Evolutionary conservation across 2,329 filamentous ascomycete species (phyloP), one percentile per base, ranked within the genome.

Genomic region (Zopfia rhizophila): DNA sequence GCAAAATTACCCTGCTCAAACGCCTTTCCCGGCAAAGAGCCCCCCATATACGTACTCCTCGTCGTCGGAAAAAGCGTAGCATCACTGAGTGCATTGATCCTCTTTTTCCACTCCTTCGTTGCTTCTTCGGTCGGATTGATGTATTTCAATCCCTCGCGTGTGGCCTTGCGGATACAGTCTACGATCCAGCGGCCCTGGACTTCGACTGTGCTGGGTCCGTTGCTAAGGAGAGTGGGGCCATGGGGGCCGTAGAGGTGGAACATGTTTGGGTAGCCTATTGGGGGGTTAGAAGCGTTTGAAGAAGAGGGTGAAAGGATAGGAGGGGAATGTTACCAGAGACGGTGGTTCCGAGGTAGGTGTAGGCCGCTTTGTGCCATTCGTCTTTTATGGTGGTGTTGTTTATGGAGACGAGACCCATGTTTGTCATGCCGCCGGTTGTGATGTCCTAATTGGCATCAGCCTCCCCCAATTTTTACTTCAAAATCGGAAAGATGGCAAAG

Each of bases 221-320:
- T 75, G 42, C 60, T 62, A 55, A 73, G 69, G 6, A 69, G 66
- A 1, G 70, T 73, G 0, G 68, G 70, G 3, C 65, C 70, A 29
- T 72, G 71, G 11, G 71, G 63, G 7, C 70, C 69, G 51, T 73
- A 72, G 7, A 70, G 53, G 50, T 62, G 58, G 56, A 73, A 70
- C 56, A 72, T 60, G 43, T 72, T 72, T 13, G 61, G 62, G 41
- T 56, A 66, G 12, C 54, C 58, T 5, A 45, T 72, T 72, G 4
- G 59, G 59, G 42, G 53, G n/a, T n/a, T n/a, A n/a, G n/a, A n/a
- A n/a, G n/a, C n/a, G n/a, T n/a, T n/a, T n/a, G n/a, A n/a, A n/a
- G n/a, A 33, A 48, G 56, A 11, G 50, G n/a, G n/a, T n/a, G n/a
- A n/a, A n/a, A n/a, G n/a, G n/a, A n/a, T n/a, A n/a, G n/a, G n/a